These are phyloP conservation scores for Pleurotus salmoneostramineus DNA, from an alignment of 768 basidiomycete genomes.

Conservation along the genomic window DNA sequence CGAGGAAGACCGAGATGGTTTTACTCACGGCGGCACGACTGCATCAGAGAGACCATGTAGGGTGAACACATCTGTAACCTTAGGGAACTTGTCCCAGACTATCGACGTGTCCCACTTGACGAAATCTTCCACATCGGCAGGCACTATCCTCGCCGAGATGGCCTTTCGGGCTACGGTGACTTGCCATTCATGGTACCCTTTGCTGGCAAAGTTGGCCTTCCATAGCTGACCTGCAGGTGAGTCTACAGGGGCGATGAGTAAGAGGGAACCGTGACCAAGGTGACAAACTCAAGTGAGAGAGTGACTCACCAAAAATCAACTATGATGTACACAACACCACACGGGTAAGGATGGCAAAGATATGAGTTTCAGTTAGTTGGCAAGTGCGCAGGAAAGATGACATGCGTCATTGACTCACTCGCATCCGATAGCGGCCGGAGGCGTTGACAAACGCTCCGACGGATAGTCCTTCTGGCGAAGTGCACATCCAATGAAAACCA, in stretches of 20 bases:
- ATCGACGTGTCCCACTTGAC: constrained; percentile 61
- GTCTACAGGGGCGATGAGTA: constrained; percentile 18
- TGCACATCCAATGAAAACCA: constrained; percentile 66
- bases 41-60: constrained; percentile 72
- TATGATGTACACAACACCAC: constrained; percentile 10
- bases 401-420: constrained; percentile 37
- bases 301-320: constrained; percentile 41
- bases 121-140: constrained; percentile 60
- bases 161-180: constrained; percentile 63
- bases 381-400: constrained; percentile 1
- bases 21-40: constrained; percentile 65
- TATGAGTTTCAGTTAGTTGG: background rate
- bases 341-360: constrained; percentile 7
- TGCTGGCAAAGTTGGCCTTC: constrained; percentile 45
- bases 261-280: constrained; percentile 9
- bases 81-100: constrained; percentile 68
- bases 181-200: constrained; percentile 63
- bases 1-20: background rate
- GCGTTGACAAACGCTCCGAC: constrained; percentile 68
- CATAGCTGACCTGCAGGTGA: constrained; percentile 29
- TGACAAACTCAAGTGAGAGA: constrained; percentile 8
- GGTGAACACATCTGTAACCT: constrained; percentile 61
- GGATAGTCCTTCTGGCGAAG: constrained; percentile 49
- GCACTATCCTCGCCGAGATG: constrained; percentile 47
- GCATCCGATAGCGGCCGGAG: constrained; percentile 78